Conservation (phyloP, 2,329 filamentous ascomycete genomes). For the Lizonia empirigonia region DNA sequence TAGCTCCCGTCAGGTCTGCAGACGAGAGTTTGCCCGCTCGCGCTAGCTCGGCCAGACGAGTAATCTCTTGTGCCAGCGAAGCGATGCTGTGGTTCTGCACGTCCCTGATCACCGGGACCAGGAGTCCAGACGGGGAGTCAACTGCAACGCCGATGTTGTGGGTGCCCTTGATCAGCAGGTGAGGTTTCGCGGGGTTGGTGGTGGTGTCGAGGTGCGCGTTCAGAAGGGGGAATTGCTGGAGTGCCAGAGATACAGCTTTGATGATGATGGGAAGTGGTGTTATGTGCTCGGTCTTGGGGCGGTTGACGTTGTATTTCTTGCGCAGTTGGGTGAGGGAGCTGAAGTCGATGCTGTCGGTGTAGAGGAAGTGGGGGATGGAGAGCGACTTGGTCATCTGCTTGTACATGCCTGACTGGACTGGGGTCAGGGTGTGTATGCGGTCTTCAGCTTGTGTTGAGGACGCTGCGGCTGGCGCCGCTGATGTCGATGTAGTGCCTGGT, state of each 20-base stretch:
- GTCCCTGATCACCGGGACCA: constrained; percentile 91
- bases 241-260: constrained; percentile 87
- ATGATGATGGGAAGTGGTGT: constrained; percentile 94
- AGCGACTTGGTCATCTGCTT: constrained; percentile 94
- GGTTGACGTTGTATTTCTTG: constrained; percentile 67
- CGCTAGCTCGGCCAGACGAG: constrained; percentile 74
- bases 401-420: constrained; percentile 92
- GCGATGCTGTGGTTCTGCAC: constrained; percentile 78
- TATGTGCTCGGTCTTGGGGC: constrained; percentile 59
- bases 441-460: constrained; percentile 58
- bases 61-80: constrained; percentile 77
- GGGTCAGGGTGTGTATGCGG: constrained; percentile 71
- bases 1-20: constrained; percentile 80
- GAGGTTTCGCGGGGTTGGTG: constrained; percentile 67
- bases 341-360: constrained; percentile 87
- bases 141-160: constrained; percentile 98
- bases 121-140: constrained; percentile 84
- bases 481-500: constrained; percentile 33
- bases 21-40: constrained; percentile 74
- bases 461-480: constrained; percentile 33
- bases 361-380: constrained; percentile 92
- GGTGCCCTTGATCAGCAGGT: constrained; percentile 75
- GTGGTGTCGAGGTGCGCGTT: constrained; percentile 80
- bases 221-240: constrained; percentile 81
- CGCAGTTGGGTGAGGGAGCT: constrained; percentile 75